Percentiles rank a stretch among this genome's conserved stretches.
These are phyloP conservation scores for Ramalina intermedia DNA, from an alignment of 495 filamentous ascomycete genomes.

Conservation along the genomic window DNA sequence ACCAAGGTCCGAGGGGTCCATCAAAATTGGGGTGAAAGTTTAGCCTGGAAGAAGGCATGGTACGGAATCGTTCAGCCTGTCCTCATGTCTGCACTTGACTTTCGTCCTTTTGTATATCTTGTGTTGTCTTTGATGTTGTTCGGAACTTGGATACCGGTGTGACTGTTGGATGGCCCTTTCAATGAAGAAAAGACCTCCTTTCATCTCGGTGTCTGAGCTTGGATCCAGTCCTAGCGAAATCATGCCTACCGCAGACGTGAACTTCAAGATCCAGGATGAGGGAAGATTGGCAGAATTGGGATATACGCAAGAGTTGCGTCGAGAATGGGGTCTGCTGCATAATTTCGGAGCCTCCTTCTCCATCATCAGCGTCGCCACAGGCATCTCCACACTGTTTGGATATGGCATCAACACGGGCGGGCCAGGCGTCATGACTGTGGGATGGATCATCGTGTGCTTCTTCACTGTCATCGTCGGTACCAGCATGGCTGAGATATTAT, in stretches of 20 bases:
- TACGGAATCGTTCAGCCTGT: no score
- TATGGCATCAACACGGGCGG: constrained; percentile 44
- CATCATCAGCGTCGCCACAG: constrained; percentile 49
- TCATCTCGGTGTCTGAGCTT: no score
- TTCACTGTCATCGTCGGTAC: constrained; percentile 41
- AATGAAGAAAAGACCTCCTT: no score
- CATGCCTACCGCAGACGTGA: constrained; percentile 8
- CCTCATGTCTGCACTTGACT: no score
- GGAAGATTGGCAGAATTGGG: constrained; percentile 41
- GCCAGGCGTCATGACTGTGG: constrained; percentile 35
- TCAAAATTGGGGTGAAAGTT: no score
- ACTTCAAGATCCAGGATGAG: constrained; percentile 29
- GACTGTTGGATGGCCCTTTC: no score
- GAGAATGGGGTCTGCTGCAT: constrained; percentile 45
- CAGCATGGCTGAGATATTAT: constrained; percentile 51
- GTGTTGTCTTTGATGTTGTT: no score
- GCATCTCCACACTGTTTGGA: constrained; percentile 27
- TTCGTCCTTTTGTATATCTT: no score
- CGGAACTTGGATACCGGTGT: no score
- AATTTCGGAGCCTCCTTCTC: constrained; percentile 52
- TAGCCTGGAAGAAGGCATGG: no score
- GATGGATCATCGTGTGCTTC: constrained; percentile 44
- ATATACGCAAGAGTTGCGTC: constrained; percentile 43
- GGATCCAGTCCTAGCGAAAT: neutral
- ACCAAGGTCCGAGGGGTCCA: no score